Evolutionary conservation across 345 rosid genomes (phyloP).

Genomic region (Schrenkiella parvula): DNA sequence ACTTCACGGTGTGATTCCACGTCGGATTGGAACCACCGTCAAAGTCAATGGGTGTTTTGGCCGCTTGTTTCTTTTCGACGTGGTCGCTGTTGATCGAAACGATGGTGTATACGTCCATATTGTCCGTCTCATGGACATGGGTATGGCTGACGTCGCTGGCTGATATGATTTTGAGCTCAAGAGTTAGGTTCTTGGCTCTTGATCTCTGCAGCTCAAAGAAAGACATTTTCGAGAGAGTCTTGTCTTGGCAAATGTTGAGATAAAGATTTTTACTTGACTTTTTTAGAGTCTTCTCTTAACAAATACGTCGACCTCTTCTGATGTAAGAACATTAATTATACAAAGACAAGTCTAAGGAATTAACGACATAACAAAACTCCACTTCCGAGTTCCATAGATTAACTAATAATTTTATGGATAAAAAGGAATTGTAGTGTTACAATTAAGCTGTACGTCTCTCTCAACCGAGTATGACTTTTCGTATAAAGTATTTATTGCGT

Average conservation of each 20-base stretch:
- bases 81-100: slow-evolving; percentile 44
- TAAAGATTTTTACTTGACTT: background rate
- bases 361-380: no score
- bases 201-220: slow-evolving; percentile 21
- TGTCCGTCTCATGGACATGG: slow-evolving; percentile 34
- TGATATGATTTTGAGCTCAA: slow-evolving; percentile 55
- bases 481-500: no score
- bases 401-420: background rate
- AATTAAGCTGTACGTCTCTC: no score
- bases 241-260: background rate
- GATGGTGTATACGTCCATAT: slow-evolving; percentile 62
- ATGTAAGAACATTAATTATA: background rate
- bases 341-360: background rate
- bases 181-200: slow-evolving; percentile 14
- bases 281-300: background rate
- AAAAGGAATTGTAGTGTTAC: no score
- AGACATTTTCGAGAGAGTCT: background rate
- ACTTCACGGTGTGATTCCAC: slow-evolving; percentile 62
- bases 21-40: slow-evolving; percentile 52
- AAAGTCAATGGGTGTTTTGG: slow-evolving; percentile 42
- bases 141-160: slow-evolving; percentile 51
- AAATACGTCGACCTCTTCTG: background rate
- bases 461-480: no score
- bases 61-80: slow-evolving; percentile 32
- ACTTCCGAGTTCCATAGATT: no score